These are phyloP conservation scores for Cucurbita argyrosperma DNA, from an alignment of 306 rosid species.

Conservation along the genomic window DNA sequence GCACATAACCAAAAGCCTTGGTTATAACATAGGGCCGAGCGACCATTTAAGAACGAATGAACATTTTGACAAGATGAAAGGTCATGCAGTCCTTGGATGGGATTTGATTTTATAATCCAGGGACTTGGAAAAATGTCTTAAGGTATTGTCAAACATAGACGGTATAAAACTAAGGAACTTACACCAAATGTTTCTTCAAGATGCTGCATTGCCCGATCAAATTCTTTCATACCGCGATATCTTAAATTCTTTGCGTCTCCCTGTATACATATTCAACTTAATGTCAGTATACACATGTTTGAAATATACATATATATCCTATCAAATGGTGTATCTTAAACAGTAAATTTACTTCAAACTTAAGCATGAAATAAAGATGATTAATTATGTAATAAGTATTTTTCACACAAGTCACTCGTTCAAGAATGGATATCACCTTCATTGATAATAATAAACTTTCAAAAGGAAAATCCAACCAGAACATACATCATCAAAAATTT, in stretches of 20 bases:
- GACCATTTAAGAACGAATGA: background rate
- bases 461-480: background rate
- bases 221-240: constrained; percentile 84
- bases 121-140: background rate
- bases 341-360: no score
- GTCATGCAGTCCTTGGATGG: background rate
- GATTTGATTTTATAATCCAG: background rate
- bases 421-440: background rate
- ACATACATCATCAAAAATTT: background rate
- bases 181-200: constrained; percentile 77
- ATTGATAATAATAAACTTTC: background rate
- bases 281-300: background rate
- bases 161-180: constrained; percentile 21
- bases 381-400: no score
- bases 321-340: background rate
- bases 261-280: constrained; percentile 21
- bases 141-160: background rate
- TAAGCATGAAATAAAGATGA: no score
- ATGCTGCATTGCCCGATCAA: constrained; percentile 94
- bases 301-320: background rate
- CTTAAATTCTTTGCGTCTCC: constrained; percentile 75
- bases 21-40: no score
- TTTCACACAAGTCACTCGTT: background rate
- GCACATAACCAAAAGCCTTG: background rate
- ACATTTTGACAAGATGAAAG: background rate